Conservation (phyloP, 352 stramenopile genomes). For the Pythium oligandrum region DNA sequence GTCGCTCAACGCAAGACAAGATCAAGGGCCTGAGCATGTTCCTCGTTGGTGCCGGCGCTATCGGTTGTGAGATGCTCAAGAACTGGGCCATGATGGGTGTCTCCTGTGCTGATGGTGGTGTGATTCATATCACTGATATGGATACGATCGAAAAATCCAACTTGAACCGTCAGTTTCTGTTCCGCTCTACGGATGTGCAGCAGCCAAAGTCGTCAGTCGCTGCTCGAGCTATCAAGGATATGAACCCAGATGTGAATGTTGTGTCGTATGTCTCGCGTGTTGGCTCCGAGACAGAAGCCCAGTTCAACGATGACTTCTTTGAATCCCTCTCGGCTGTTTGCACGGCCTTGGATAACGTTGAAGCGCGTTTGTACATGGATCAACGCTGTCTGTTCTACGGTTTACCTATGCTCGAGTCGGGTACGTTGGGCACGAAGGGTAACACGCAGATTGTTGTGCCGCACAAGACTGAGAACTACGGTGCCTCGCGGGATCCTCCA, state of each 20-base stretch:
- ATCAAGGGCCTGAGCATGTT: constrained; percentile 92
- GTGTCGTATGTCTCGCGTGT: constrained; percentile 81
- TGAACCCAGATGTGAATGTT: constrained; percentile 96
- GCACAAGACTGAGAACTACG: constrained; percentile 96
- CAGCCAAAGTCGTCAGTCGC: constrained; percentile 95
- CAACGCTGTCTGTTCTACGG: constrained; percentile 95
- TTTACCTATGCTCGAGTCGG: constrained; percentile 98
- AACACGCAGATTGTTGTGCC: constrained; percentile 94
- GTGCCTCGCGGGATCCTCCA: constrained; percentile 95
- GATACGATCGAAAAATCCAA: constrained; percentile 99
- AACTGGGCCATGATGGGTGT: constrained; percentile 99
- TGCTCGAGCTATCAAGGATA: constrained; percentile 87
- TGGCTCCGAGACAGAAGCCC: constrained; percentile 92
- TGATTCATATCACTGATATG: constrained; percentile 98
- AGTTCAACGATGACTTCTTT: constrained; percentile 99
- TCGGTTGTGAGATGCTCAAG: constrained; percentile 99
- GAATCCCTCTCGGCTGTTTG: constrained; percentile 93
- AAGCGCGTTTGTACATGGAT: constrained; percentile 98
- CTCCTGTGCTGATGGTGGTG: constrained; percentile 73
- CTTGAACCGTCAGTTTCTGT: constrained; percentile 98
- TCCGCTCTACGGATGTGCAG: constrained; percentile 96
- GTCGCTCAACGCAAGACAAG: constrained; percentile 66
- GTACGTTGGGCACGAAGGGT: constrained; percentile 98
- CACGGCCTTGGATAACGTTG: constrained; percentile 98
- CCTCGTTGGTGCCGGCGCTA: constrained; percentile 97